These are phyloP conservation scores for Penicillium daleae DNA, from an alignment of 495 filamentous ascomycete species.

Conservation along the genomic window DNA sequence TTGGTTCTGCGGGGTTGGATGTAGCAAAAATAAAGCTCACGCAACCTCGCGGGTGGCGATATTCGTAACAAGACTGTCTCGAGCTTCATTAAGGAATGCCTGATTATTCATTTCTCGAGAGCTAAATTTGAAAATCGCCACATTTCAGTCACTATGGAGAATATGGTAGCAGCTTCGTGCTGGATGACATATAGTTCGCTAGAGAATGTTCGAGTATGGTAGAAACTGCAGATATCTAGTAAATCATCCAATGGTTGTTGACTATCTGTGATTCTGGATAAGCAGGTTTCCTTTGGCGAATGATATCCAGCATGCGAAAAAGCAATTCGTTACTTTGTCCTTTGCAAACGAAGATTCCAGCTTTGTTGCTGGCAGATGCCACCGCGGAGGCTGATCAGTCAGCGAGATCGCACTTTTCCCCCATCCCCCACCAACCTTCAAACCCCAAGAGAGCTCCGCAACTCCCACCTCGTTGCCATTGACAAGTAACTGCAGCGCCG, in stretches of 20 bases:
- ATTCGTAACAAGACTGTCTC: neutral
- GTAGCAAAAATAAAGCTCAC: neutral
- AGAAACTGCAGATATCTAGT: neutral
- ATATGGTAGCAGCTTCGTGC: neutral
- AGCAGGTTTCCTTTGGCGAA: neutral
- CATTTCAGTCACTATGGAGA: neutral
- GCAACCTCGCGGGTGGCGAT: neutral
- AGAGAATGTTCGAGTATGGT: neutral
- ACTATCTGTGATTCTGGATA: neutral
- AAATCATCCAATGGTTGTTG: neutral
- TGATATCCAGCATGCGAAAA: neutral
- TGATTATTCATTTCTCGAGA: neutral
- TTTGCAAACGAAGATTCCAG: neutral
- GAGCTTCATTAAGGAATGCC: neutral
- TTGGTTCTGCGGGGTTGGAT: neutral
- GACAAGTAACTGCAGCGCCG: conserved; percentile 8
- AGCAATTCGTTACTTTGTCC: neutral
- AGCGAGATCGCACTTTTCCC: conserved; percentile 31
- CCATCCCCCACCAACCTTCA: conserved; percentile 25
- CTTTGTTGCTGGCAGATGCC: neutral
- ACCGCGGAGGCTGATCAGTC: conserved; percentile 29
- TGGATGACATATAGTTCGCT: neutral
- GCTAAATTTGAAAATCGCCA: neutral
- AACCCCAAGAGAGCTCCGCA: conserved; percentile 17
- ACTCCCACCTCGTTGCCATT: conserved; percentile 19